Conservation (phyloP, 768 basidiomycete genomes). For the Astraeus odoratus region DNA sequence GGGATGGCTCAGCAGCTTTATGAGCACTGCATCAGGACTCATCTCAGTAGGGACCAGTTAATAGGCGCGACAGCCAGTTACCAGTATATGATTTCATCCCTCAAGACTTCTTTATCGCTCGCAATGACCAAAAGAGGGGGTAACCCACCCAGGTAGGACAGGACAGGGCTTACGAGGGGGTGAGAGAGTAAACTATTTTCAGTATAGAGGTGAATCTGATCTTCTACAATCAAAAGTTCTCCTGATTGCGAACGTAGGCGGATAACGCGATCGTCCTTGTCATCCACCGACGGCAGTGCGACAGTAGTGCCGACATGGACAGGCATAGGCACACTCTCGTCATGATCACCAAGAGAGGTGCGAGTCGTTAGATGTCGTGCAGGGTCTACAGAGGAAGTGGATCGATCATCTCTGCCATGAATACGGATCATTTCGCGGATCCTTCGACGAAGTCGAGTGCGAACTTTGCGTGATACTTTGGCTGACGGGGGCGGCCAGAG, state of each 20-base stretch:
- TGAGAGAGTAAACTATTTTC: conserved; percentile 71
- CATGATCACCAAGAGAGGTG: conserved; percentile 5
- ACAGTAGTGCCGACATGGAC: conserved; percentile 45
- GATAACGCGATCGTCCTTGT: conserved; percentile 38
- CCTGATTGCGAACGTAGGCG: conserved; percentile 40
- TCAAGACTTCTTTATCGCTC: conserved; percentile 84
- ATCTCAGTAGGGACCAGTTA: background rate
- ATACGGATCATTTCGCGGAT: conserved; percentile 49
- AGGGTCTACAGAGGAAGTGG: conserved; percentile 1
- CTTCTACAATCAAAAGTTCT: conserved; percentile 44
- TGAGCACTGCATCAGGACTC: conserved; percentile 58
- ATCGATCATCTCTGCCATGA: conserved; percentile 18
- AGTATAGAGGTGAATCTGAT: conserved; percentile 83
- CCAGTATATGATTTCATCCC: conserved; percentile 90
- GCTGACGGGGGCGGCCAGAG: conserved; percentile 74
- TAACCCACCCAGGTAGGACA: conserved; percentile 83
- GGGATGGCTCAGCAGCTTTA: conserved; percentile 79
- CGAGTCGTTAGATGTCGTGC: conserved; percentile 9
- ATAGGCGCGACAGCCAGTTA: conserved; percentile 29
- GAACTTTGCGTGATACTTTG: conserved; percentile 52
- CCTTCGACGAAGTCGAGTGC: conserved; percentile 50
- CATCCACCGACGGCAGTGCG: conserved; percentile 33
- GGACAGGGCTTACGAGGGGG: conserved; percentile 76
- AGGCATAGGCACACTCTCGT: conserved; percentile 22
- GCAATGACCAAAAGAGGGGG: conserved; percentile 82